Conservation (phyloP, 2,329 filamentous ascomycete species). For the Diaporthe ampelina region DNA sequence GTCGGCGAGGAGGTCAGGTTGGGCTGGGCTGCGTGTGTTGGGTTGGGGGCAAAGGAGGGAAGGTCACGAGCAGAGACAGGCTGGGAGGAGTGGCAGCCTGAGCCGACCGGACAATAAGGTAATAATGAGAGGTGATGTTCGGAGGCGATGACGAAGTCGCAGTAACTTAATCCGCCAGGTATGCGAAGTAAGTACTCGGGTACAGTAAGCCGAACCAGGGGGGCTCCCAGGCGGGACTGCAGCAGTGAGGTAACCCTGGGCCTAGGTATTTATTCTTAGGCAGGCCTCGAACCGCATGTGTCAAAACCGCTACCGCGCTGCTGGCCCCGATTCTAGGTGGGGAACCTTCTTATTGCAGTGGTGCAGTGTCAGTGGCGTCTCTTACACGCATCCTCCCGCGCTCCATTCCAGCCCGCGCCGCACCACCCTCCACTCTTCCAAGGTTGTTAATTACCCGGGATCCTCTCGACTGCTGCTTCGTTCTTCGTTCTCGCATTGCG, state of each 20-base stretch:
- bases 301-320: constrained; percentile 19
- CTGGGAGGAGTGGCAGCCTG: constrained; percentile 21
- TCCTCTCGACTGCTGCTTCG: constrained; percentile 8
- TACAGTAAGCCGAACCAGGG: constrained; percentile 21
- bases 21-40: background rate
- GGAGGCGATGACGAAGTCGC: constrained; percentile 36
- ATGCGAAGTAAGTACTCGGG: constrained; percentile 5
- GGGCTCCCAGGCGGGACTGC: background rate
- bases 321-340: constrained; percentile 14
- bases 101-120: constrained; percentile 6
- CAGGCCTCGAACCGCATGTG: constrained; percentile 19
- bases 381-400: constrained; percentile 26
- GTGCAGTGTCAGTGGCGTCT: constrained; percentile 27
- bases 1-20: background rate
- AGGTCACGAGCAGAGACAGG: constrained; percentile 18
- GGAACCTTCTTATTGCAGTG: constrained; percentile 16
- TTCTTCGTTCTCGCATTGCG: constrained; percentile 23
- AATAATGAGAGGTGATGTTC: constrained; percentile 22
- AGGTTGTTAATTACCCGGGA: constrained; percentile 13
- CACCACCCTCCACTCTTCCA: constrained; percentile 4
- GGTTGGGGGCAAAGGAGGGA: background rate
- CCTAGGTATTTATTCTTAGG: constrained; percentile 5
- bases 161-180: constrained; percentile 17
- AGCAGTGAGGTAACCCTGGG: constrained; percentile 16
- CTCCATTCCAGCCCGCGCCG: background rate